Evolutionary conservation across 352 stramenopile species (phyloP).

Genomic region (Globisporangium paddicum): DNA sequence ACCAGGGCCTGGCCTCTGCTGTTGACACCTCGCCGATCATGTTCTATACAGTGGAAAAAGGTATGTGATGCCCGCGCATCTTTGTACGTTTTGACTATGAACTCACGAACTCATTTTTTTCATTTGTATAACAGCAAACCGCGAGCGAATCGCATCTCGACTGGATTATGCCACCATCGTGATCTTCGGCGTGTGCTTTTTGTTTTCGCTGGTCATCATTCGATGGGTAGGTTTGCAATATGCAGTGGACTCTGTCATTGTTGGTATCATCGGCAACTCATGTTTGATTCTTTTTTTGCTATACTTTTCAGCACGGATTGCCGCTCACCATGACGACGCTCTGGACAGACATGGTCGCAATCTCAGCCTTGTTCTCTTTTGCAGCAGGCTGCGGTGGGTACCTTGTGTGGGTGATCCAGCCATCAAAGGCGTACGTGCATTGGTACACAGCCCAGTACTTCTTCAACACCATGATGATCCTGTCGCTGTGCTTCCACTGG

Average conservation of each 20-base stretch:
- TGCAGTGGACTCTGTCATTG: background rate
- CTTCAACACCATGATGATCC: slow-evolving; percentile 85
- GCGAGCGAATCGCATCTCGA: slow-evolving; percentile 45
- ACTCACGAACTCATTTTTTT: background rate
- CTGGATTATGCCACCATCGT: slow-evolving; percentile 69
- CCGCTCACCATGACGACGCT: slow-evolving; percentile 77
- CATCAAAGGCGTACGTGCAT: slow-evolving; percentile 81
- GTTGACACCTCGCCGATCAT: slow-evolving; percentile 56
- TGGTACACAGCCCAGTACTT: slow-evolving; percentile 86
- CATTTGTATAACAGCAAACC: slow-evolving; percentile 21
- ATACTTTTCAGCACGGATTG: slow-evolving; percentile 51
- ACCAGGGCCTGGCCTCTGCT: slow-evolving; percentile 42
- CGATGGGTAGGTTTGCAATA: slow-evolving; percentile 36
- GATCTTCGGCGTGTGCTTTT: slow-evolving; percentile 73
- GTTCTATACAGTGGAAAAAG: slow-evolving; percentile 37
- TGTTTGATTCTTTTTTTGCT: background rate
- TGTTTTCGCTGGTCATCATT: slow-evolving; percentile 82
- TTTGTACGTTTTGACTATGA: background rate
- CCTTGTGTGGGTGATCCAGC: slow-evolving; percentile 80
- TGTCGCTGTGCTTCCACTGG: slow-evolving; percentile 88
- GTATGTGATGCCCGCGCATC: slow-evolving; percentile 3
- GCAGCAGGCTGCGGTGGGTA: slow-evolving; percentile 71
- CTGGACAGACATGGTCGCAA: slow-evolving; percentile 85
- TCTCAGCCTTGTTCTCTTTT: slow-evolving; percentile 79
- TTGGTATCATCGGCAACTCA: background rate